These are phyloP conservation scores for Boletus hoseneyae DNA, from an alignment of 1,284 basidiomycete species.

Conservation along the genomic window DNA sequence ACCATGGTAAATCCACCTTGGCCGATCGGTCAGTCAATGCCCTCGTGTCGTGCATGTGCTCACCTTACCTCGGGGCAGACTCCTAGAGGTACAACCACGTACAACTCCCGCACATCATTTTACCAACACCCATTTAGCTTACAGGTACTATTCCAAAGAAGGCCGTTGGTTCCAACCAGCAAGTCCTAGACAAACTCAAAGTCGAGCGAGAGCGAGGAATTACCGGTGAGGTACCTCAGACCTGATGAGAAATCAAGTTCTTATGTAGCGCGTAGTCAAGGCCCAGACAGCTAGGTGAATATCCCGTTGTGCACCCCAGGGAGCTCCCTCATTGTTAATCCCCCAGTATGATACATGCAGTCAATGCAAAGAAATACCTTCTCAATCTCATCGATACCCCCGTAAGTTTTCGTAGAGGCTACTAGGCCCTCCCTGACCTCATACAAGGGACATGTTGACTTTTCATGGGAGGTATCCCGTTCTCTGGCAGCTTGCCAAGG, in stretches of 20 bases:
- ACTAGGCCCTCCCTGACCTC: slow-evolving; percentile 9
- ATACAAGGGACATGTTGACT: slow-evolving; percentile 87
- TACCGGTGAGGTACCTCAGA: slow-evolving; percentile 55
- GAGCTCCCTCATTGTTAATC: slow-evolving; percentile 10
- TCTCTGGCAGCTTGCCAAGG: slow-evolving; percentile 94
- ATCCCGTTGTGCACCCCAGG: background rate
- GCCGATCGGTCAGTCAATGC: slow-evolving; percentile 66
- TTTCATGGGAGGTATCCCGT: slow-evolving; percentile 94
- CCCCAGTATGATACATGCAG: slow-evolving; percentile 71
- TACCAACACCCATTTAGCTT: slow-evolving; percentile 47
- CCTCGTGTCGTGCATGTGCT: background rate
- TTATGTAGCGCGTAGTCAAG: slow-evolving; percentile 53
- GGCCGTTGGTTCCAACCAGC: slow-evolving; percentile 68
- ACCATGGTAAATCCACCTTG: slow-evolving; percentile 92
- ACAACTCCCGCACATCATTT: background rate
- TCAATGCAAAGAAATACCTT: slow-evolving; percentile 59
- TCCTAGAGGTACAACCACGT: slow-evolving; percentile 57
- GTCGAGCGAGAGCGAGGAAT: slow-evolving; percentile 95
- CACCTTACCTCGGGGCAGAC: slow-evolving; percentile 35
- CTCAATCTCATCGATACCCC: slow-evolving; percentile 98
- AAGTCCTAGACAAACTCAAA: slow-evolving; percentile 94
- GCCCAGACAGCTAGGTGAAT: slow-evolving; percentile 84
- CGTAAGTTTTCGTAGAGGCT: slow-evolving; percentile 38
- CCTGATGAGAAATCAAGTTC: background rate
- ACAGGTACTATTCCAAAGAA: slow-evolving; percentile 82